These are phyloP conservation scores for Puya raimondii DNA, from an alignment of 176 grass and related monocot species.

Conservation along the genomic window DNA sequence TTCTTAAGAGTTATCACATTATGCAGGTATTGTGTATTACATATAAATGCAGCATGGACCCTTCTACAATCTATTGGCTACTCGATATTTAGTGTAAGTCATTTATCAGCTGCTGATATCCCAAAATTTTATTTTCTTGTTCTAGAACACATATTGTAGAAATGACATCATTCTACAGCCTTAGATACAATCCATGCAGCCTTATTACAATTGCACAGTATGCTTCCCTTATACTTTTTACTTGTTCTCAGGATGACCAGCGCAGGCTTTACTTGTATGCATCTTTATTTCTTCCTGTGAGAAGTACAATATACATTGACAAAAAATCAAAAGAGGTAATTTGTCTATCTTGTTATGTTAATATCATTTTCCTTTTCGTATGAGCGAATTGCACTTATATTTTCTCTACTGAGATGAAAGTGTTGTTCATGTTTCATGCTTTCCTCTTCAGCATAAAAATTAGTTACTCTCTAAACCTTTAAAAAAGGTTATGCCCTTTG, in stretches of 20 bases:
- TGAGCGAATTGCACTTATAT: not conserved
- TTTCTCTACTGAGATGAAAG: not conserved
- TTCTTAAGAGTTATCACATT: constrained; percentile 1
- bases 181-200: not conserved
- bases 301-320: constrained; percentile 56
- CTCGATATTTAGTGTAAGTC: constrained; percentile 47
- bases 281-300: constrained; percentile 54
- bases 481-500: not conserved
- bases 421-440: not conserved
- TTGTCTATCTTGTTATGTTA: not conserved
- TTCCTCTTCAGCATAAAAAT: not conserved
- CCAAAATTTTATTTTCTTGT: constrained; percentile 9
- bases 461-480: not conserved
- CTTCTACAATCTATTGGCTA: constrained; percentile 56
- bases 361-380: not conserved
- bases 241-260: constrained; percentile 52
- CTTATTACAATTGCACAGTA: too few relatives aligned
- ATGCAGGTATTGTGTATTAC: constrained; percentile 51
- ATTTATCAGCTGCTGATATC: constrained; percentile 32
- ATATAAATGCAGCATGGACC: constrained; percentile 78
- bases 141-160: not conserved
- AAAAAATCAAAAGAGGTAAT: constrained; percentile 79
- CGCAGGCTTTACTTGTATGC: constrained; percentile 72
- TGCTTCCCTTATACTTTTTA: too few relatives aligned
- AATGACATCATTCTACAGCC: not conserved